Evolutionary conservation across 306 rosid genomes (phyloP).

Genomic region (Fagus sylvatica): DNA sequence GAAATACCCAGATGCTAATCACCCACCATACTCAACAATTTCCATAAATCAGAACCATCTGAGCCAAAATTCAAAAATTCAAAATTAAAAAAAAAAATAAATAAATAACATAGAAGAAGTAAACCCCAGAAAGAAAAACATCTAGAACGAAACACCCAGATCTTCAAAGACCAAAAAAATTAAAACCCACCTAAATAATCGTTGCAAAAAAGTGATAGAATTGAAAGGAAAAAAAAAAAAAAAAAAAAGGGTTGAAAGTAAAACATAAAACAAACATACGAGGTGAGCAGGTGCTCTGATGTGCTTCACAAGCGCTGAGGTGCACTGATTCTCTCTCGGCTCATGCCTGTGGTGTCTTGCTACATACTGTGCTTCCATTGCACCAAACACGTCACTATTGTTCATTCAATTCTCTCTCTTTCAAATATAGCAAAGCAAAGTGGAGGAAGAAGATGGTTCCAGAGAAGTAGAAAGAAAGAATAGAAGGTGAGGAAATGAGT

Average conservation of each 20-base stretch:
- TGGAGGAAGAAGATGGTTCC: slow-evolving; percentile 8
- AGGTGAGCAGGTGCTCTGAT: slow-evolving; percentile 87
- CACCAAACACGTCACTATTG: slow-evolving; percentile 41
- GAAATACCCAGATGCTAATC: slow-evolving; percentile 9
- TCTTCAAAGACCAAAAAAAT: slow-evolving; percentile 28
- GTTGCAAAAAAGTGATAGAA: slow-evolving; percentile 4
- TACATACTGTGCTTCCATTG: slow-evolving; percentile 76
- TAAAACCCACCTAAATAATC: slow-evolving; percentile 4
- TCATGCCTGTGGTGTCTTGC: slow-evolving; percentile 84
- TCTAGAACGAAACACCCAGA: slow-evolving; percentile 24
- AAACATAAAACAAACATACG: slow-evolving; percentile 37
- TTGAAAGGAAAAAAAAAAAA: background rate
- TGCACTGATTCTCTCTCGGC: slow-evolving; percentile 73
- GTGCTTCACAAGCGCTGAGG: slow-evolving; percentile 85
- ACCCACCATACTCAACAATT: background rate
- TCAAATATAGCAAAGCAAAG: slow-evolving; percentile 2
- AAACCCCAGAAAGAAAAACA: slow-evolving; percentile 13
- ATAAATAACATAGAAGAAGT: slow-evolving; percentile 7
- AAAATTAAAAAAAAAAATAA: background rate
- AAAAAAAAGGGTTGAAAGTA: background rate
- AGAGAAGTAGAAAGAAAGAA: background rate
- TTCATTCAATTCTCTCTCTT: slow-evolving; percentile 40
- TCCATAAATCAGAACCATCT: slow-evolving; percentile 7
- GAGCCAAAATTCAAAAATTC: background rate
- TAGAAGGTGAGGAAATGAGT: too few relatives aligned